Conservation (phyloP, 2,329 filamentous ascomycete genomes). For the Neopestalotiopsis rosae region DNA sequence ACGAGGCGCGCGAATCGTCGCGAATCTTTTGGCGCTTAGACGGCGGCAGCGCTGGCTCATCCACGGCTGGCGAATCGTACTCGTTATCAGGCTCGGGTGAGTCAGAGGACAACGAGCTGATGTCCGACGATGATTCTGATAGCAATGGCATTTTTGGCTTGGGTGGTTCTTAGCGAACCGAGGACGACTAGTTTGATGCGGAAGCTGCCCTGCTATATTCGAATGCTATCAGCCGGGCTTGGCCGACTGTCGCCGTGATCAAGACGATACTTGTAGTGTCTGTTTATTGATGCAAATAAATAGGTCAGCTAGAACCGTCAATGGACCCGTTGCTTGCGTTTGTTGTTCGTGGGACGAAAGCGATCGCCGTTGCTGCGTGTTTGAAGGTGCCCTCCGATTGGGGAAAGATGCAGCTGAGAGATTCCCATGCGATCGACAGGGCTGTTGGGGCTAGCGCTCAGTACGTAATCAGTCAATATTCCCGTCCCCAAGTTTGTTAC, state of each 20-base stretch:
- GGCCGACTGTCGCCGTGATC: background rate
- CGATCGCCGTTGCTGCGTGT: background rate
- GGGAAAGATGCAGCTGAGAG: background rate
- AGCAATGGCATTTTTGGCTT: conserved; percentile 25
- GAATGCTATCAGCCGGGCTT: background rate
- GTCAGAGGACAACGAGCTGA: conserved; percentile 38
- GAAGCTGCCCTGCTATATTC: background rate
- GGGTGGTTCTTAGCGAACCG: background rate
- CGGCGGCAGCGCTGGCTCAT: conserved; percentile 31
- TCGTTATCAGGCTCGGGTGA: conserved; percentile 37
- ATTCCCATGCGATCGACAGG: conserved; percentile 1
- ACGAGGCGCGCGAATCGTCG: conserved; percentile 46
- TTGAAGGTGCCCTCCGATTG: background rate
- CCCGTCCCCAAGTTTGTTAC: background rate
- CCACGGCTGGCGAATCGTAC: conserved; percentile 23
- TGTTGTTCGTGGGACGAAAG: background rate
- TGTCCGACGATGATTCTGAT: conserved; percentile 38
- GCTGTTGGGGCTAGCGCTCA: background rate
- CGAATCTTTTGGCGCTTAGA: conserved; percentile 43
- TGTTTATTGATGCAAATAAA: background rate
- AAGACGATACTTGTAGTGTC: background rate
- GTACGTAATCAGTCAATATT: background rate
- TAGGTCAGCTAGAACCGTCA: background rate
- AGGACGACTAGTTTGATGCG: background rate
- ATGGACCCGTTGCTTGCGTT: background rate